phyloP scores from a whole-genome alignment of 1,284 basidiomycete species.

The Boletus subluridellus region DNA sequence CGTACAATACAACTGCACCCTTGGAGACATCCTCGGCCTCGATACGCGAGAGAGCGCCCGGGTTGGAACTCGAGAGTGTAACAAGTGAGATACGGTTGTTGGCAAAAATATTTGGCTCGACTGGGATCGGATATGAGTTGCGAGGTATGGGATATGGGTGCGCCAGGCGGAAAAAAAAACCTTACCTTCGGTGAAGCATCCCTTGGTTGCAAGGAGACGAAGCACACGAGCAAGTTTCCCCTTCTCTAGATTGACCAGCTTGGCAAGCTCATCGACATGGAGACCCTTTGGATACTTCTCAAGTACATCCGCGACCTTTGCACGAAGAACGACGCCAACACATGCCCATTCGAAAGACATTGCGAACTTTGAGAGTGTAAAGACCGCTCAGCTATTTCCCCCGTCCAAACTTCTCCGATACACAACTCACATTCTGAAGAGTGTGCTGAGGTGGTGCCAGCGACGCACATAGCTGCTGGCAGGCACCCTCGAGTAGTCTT shows the following conservation, averaged over 20 bases:
- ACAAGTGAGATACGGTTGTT: constrained; percentile 33
- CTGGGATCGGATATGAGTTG: constrained; percentile 7
- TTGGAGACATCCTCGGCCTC: constrained; percentile 17
- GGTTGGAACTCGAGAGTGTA: constrained; percentile 13
- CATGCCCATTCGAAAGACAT: constrained; percentile 30
- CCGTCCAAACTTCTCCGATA: too few relatives aligned
- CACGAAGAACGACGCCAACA: constrained; percentile 19
- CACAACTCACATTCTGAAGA: constrained; percentile 26
- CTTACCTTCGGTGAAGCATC: constrained; percentile 34
- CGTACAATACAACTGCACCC: constrained; percentile 21
- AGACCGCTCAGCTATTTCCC: neutral
- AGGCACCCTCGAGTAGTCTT: constrained; percentile 29
- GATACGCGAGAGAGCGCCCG: constrained; percentile 7
- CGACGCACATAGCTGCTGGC: constrained; percentile 28
- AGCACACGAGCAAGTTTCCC: constrained; percentile 32
- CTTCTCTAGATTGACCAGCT: constrained; percentile 25
- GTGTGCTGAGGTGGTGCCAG: constrained; percentile 32
- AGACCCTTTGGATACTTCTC: constrained; percentile 26
- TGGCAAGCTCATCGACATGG: constrained; percentile 24
- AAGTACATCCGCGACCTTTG: constrained; percentile 27
- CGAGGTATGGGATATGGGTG: neutral
- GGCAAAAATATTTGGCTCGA: constrained; percentile 23
- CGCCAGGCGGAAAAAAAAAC: too few relatives aligned
- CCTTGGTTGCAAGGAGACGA: constrained; percentile 33
- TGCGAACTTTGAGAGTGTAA: constrained; percentile 10